phyloP scores from a whole-genome alignment of 208 protist genomes.

The Trypanosoma mega region DNA sequence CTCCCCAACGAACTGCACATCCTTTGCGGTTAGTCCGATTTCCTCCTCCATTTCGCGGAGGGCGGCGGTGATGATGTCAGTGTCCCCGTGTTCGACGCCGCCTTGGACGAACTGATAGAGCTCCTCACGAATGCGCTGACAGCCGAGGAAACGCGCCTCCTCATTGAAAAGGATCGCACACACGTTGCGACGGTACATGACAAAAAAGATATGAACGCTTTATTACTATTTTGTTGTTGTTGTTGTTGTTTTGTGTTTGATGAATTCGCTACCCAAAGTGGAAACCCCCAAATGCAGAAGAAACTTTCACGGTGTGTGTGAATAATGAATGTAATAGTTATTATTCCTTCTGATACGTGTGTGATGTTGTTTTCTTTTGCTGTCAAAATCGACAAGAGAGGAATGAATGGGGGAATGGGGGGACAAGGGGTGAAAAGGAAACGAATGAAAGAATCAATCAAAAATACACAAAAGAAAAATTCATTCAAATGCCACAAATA shows the following conservation, averaged over 20 bases:
- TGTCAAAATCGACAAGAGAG: not conserved
- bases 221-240: no score
- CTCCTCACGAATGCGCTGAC: conserved; percentile 40
- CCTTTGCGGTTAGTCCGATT: conserved; percentile 49
- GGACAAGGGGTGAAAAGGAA: not conserved
- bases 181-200: conserved; percentile 84
- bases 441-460: conserved; percentile 6
- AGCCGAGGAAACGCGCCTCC: conserved; percentile 55
- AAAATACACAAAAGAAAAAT: no score
- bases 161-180: conserved; percentile 79
- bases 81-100: conserved; percentile 62
- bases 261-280: no score
- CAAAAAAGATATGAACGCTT: no score
- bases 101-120: conserved; percentile 77
- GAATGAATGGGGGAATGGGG: not conserved
- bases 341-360: no score
- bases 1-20: conserved; percentile 65
- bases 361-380: no score
- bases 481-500: no score
- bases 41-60: conserved; percentile 76
- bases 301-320: no score
- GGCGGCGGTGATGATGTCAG: conserved; percentile 50
- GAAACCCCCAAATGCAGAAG: no score
- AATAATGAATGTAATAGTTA: no score
- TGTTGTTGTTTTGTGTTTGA: no score